Evolutionary conservation across 2,329 filamentous ascomycete genomes (phyloP), one percentile per base, ranked within the genome.

Genomic region (Stemphylium lycopersici): DNA sequence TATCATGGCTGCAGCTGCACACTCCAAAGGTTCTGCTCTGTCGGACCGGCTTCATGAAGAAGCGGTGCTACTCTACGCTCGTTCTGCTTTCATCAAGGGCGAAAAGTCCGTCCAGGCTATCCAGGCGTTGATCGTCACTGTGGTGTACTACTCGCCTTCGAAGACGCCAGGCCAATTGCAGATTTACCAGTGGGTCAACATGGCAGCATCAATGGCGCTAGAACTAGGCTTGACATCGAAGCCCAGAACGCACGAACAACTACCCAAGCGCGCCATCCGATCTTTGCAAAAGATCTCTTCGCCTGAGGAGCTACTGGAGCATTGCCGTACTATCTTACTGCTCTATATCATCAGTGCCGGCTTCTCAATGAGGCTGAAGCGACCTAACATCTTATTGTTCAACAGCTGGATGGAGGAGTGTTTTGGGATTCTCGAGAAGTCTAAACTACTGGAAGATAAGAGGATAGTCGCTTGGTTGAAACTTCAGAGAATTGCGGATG

Each of bases 321-420:
- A 74, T 47, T 73, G 70, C 24, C 66, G 72, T 4, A 73, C 70
- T 6, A 70, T 74, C 10, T 38, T 75, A 3, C 47, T 66, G 2
- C 49, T 74, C 6, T 75, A 75, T 34, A 58, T 69, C 4, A 50
- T 74, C 31, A 71, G 68, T 26, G 70, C 72, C 24, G 70, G 70
- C 3, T 68, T 73, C 13, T 65, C 71, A 0, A 72, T 74, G 67
- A 53, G 71, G 16, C 31, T 75, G 16, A 67, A 72, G 52, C 59
- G 70, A 10, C 72, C 72, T 8, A 72, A 71, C 16, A 73, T 74
- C 7, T 46, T 75, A 12, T 42, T 67, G 0, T 74, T 66, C 55
- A 75, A 75, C 45, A 70, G 69, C 33, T 75, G 72, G 72, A 73
- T 75, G 71, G 68, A 68, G 40, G 72, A 75, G 42, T 72, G 70